Base-by-base conservation (phyloP, 2,329 filamentous ascomycete species). In the Pseudogymnoascus sp. region DNA sequence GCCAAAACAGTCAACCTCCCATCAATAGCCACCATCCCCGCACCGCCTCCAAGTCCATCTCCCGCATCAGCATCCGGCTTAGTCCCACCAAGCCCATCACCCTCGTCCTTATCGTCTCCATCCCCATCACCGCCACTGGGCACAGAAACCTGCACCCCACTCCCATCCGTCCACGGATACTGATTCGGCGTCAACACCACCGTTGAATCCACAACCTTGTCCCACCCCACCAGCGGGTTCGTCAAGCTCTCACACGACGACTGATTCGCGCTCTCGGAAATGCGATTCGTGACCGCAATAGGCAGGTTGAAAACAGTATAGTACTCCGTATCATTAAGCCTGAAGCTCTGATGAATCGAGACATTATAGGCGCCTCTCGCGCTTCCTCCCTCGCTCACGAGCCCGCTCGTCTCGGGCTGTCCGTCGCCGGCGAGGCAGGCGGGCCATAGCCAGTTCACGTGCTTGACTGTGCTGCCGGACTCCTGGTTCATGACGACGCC, bases 261-360 rank as follows among this genome's bases (percentile, higher is more conserved):
- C 17, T 33, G 50, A 56, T 56, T 56, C 50, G n/a, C 29, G 29
- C 29, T 56, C 50, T 56, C 50, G 3, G 29, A 21, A 66, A 90
- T 89, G 40, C 76, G 78, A 72, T 90, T 90, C 5, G 86, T 88
- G 38, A 90, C 82, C 2, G 81, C 79, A 67, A 90, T 87, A 17
- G 88, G 88, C 11, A 90, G 75, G 67, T 90, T 85, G 68, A 89
- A 89, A 62, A 90, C 82, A 7, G 87, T 89, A 72, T 90, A 90
- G 68, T 84, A 80, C 56, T 88, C 79, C 1, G 80, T 78, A 11
- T 78, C 81, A 70, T 90, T 88, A 63, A 89, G 78, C 11, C 84
- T 81, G 72, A 88, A 90, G 69, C 81, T 86, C 70, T 90, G 87
- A 63, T 87, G 86, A 68, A 90, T 88, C 5, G 86, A 88, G 69